Percentiles rank a stretch among this genome's conserved stretches.
phyloP scores from a whole-genome alignment of 345 rosid species.

The Eucalyptus dawsonii region DNA sequence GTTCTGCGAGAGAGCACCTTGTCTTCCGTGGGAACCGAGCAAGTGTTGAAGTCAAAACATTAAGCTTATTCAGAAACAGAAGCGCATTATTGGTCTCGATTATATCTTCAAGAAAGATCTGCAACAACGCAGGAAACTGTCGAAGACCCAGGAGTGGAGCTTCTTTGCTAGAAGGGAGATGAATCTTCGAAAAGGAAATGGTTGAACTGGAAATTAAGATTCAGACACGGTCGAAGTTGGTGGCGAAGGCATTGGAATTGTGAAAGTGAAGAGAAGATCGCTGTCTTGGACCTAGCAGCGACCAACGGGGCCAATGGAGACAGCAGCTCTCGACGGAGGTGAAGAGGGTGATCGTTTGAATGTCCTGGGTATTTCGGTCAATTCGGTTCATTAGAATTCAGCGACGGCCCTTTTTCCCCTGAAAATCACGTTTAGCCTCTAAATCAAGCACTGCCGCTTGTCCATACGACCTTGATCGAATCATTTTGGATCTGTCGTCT shows the following conservation, averaged over 20 bases:
- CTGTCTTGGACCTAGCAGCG: no score
- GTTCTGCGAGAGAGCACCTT: not conserved
- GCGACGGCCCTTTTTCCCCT: accelerated
- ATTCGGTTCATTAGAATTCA: not conserved
- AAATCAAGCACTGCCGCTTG: not conserved
- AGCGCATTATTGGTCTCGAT: not conserved
- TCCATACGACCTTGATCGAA: not conserved
- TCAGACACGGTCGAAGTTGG: no score
- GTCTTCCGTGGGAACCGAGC: not conserved
- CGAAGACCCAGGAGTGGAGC: accelerated
- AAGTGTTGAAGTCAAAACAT: not conserved
- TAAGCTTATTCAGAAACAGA: not conserved
- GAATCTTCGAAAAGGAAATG: not conserved
- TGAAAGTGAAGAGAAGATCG: no score
- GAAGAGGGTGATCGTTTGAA: not conserved
- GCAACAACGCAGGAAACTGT: not conserved
- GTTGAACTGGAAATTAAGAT: not conserved
- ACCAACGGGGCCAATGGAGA: not conserved
- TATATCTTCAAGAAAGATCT: not conserved
- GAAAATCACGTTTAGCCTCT: not conserved
- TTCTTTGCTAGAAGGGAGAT: not conserved
- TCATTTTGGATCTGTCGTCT: not conserved
- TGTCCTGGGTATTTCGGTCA: no score
- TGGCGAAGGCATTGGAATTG: no score
- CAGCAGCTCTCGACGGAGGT: not conserved